These are phyloP conservation scores for Yueomyces sp. DNA, from an alignment of 805 yeast species.

Conservation along the genomic window DNA sequence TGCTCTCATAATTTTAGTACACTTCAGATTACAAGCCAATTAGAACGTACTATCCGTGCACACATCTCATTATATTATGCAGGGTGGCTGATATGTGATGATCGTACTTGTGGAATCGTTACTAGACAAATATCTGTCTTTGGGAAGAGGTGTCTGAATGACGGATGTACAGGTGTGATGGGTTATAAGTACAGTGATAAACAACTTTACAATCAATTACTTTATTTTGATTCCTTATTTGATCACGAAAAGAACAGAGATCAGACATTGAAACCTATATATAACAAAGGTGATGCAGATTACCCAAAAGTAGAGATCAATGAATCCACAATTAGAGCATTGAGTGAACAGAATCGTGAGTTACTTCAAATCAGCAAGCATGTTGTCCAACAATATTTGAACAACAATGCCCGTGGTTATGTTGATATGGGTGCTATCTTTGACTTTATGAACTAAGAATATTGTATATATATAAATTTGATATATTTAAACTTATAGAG, in stretches of 20 bases:
- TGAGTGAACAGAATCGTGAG: constrained; percentile 67
- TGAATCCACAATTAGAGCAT: constrained; percentile 50
- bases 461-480: neutral
- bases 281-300: constrained; percentile 24
- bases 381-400: constrained; percentile 60
- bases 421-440: constrained; percentile 80
- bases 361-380: constrained; percentile 38
- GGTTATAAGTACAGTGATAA: constrained; percentile 63
- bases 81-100: constrained; percentile 82
- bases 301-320: constrained; percentile 22
- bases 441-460: constrained; percentile 32
- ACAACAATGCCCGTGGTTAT: constrained; percentile 76
- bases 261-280: constrained; percentile 40
- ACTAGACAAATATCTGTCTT: constrained; percentile 84
- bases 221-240: constrained; percentile 66
- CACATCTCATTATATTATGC: constrained; percentile 69
- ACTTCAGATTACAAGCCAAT: constrained; percentile 50
- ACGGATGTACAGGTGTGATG: constrained; percentile 67
- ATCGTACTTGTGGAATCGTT: constrained; percentile 59
- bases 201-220: constrained; percentile 72
- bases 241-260: constrained; percentile 67
- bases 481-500: too few species aligned
- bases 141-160: constrained; percentile 64
- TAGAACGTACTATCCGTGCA: constrained; percentile 58
- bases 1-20: constrained; percentile 43